Evolutionary conservation across 192 early-diverging fungal species (phyloP), one percentile per base, ranked within the genome.

Genomic region (Martensiomyces pterosporus): DNA sequence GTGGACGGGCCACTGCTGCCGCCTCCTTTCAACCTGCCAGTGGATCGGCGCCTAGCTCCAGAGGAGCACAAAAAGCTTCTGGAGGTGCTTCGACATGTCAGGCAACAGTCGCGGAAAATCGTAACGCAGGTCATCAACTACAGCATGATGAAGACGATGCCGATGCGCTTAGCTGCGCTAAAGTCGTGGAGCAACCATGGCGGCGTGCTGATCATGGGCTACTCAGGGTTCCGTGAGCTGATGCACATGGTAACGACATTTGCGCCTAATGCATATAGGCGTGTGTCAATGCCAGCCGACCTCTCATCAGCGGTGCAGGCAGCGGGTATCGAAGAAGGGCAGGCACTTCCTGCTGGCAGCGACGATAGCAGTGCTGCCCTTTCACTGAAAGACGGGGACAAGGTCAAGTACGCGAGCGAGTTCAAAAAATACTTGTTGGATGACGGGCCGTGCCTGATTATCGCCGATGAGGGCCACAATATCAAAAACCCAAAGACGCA

Each of bases 381-480:
- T n/a, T n/a, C n/a, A n/a, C n/a, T n/a, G n/a, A n/a, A n/a, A n/a
- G n/a, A n/a, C n/a, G n/a, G n/a, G n/a, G n/a, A n/a, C n/a, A n/a
- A n/a, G n/a, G n/a, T n/a, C n/a, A n/a, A n/a, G n/a, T 47, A 6
- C 2, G 15, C 24, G 34, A 41, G 14, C 14, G 39, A 39, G 10
- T 57, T 71, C 23, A 48, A 51, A 9, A 4, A 52, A 21, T 65
- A 64, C 6, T 41, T 91, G 17, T 32, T 84, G n/a, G 59, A 76
- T 9, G 77, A 80, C 2, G 89, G 89, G 2, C 80, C 92, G 1
- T 75, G 79, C 17, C 43, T 95, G 5, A 63, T 88, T 0, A 75
- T 94, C 22, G 80, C 82, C 1, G 92, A 95, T 61, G 91, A 95
- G 69, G 88, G 83, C 3, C 92, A 94, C 63, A 54, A 51, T n/a